Base-by-base conservation (phyloP, 768 basidiomycete genomes). In the Podaxis sp. region DNA sequence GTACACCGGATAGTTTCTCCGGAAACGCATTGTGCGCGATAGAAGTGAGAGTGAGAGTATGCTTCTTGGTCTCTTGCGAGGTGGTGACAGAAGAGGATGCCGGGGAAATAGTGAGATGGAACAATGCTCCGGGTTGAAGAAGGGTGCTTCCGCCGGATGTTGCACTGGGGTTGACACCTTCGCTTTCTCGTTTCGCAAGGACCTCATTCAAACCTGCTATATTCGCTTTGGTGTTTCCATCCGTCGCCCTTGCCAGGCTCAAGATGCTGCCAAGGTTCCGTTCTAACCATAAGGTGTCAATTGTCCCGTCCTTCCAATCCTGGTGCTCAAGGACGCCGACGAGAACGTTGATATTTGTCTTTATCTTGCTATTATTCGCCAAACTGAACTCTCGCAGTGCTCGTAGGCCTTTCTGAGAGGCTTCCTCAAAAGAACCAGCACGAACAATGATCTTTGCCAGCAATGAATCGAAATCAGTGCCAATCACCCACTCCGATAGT, bases 381-480 rank as follows among this genome's bases (percentile, higher is more conserved):
- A 61, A 17, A 19, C 25, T 38, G 80, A 93, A 89, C 73, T 95
- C 94, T 52, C 87, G 85, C 19, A 95, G 76, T 6, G 93, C 92
- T 63, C 90, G 84, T 27, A 87, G 80, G 79, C 93, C 93, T 79
- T 91, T 94, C 67, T 90, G 80, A 51, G 91, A 85, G 40, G 89
- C 87, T 61, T 94, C 91, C 67, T 91, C 90, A 66, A 93, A 94
- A 0, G 90, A 89, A 3, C 86, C 83, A 37, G 90, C 93, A 47
- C 83, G 86, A 55, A 91, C 87, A 55, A 88, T 88, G 63, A 90
- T 85, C 76, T 96, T 96, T 68, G 94, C 93, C 29, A 96, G 81
- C 64, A 96, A 78, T 37, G 89, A 91, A 75, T 96, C 94, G 70
- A 94, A 95, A 70, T 94, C 91, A 24, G 93, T 90, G 78, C 90